These are phyloP conservation scores for Candida michaelii DNA, from an alignment of 805 yeast genomes.

Conservation along the genomic window DNA sequence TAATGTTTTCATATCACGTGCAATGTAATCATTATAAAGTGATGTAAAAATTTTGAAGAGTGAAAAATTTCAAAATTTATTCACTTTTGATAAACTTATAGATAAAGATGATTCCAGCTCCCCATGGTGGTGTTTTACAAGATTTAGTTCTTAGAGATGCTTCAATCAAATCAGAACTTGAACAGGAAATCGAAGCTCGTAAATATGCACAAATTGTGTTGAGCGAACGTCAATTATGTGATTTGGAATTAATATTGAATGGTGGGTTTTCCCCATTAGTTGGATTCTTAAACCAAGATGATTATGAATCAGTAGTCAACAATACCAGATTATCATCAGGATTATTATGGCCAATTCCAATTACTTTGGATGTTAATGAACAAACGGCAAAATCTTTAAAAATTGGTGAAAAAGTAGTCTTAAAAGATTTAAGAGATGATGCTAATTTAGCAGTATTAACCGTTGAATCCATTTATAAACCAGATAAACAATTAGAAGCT, in stretches of 20 bases:
- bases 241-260: conserved; percentile 82
- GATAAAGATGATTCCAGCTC: conserved; percentile 42
- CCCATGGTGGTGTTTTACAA: conserved; percentile 91
- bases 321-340: conserved; percentile 75
- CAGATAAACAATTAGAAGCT: conserved; percentile 80
- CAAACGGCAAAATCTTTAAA: conserved; percentile 41
- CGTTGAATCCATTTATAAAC: conserved; percentile 73
- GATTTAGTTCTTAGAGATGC: conserved; percentile 85
- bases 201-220: conserved; percentile 49
- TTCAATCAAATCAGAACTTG: conserved; percentile 51
- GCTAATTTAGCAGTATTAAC: conserved; percentile 79
- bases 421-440: conserved; percentile 81
- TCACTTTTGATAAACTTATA: neutral
- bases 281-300: conserved; percentile 66
- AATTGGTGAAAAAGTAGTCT: conserved; percentile 63
- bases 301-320: conserved; percentile 66
- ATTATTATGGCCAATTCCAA: conserved; percentile 87
- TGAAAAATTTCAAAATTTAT: neutral
- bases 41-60: conserved; percentile 5
- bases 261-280: conserved; percentile 91
- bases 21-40: conserved; percentile 11
- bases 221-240: conserved; percentile 90
- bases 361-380: conserved; percentile 74
- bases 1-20: conserved; percentile 16
- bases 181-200: conserved; percentile 52